Percentiles rank a stretch among this genome's conserved stretches.
These are phyloP conservation scores for Trichoderma cornu-damae DNA, from an alignment of 2,329 filamentous ascomycete species.

Conservation along the genomic window DNA sequence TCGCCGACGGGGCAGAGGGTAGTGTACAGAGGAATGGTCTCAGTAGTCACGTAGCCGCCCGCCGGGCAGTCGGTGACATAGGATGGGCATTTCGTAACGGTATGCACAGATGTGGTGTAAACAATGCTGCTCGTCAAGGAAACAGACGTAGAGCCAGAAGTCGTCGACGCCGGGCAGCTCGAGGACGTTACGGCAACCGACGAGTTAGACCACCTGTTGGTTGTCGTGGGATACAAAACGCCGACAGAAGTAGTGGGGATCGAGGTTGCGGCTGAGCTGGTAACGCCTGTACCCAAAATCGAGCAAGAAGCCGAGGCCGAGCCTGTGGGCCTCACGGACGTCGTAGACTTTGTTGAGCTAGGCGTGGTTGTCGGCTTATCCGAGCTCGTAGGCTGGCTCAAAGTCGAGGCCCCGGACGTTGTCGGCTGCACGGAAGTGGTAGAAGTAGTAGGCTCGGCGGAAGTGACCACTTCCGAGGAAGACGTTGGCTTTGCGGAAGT, in stretches of 20 bases:
- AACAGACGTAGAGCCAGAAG: background rate
- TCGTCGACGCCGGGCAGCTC: slow-evolving; percentile 5
- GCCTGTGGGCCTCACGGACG: slow-evolving; percentile 6
- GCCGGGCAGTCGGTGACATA: slow-evolving; percentile 37
- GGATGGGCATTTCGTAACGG: slow-evolving; percentile 52
- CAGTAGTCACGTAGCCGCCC: slow-evolving; percentile 35
- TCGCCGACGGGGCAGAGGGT: slow-evolving; percentile 39
- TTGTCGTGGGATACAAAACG: slow-evolving; percentile 9
- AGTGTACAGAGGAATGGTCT: slow-evolving; percentile 40
- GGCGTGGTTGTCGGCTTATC: slow-evolving; percentile 1
- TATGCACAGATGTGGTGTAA: slow-evolving; percentile 42
- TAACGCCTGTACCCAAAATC: background rate
- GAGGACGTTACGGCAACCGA: slow-evolving; percentile 9
- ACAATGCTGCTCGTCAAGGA: slow-evolving; percentile 35
- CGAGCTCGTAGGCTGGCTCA: background rate
- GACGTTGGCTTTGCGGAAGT: background rate
- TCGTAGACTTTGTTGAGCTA: slow-evolving; percentile 13
- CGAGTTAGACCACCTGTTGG: slow-evolving; percentile 18
- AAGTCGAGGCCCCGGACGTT: background rate
- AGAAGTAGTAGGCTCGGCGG: background rate
- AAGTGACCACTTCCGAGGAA: background rate
- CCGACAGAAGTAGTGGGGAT: background rate
- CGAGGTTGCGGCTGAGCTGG: background rate
- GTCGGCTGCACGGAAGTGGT: background rate
- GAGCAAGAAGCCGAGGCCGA: slow-evolving; percentile 12